Evolutionary conservation across 176 grass and related monocot species (phyloP).

Genomic region (Dactylis glomerata): DNA sequence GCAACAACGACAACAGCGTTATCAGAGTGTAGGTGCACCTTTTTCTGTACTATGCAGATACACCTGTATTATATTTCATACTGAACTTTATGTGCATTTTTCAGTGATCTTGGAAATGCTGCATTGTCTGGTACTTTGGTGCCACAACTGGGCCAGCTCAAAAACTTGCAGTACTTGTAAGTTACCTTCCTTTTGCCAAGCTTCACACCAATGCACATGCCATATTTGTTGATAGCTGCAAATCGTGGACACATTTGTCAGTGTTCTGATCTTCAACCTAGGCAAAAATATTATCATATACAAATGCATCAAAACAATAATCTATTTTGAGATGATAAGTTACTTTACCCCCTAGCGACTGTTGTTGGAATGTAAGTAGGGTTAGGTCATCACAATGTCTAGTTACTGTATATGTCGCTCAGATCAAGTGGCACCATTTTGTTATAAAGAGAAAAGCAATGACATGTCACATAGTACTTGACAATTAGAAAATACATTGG

Average conservation of each 20-base stretch:
- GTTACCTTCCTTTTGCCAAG: slow-evolving; percentile 30
- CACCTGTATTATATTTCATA: neutral
- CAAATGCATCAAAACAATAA: neutral
- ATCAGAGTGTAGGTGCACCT: slow-evolving; percentile 89
- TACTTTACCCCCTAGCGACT: neutral
- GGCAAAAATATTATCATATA: slow-evolving; percentile 10
- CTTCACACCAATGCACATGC: neutral
- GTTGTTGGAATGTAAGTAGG: neutral
- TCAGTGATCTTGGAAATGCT: slow-evolving; percentile 97
- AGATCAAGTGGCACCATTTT: neutral
- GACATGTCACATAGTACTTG: neutral
- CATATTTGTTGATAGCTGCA: neutral
- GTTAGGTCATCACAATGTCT: neutral
- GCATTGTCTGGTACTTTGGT: slow-evolving; percentile 85
- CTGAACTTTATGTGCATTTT: slow-evolving; percentile 23
- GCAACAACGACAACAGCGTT: slow-evolving; percentile 98
- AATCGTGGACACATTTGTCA: slow-evolving; percentile 10
- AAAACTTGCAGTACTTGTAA: slow-evolving; percentile 97
- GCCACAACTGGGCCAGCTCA: slow-evolving; percentile 83
- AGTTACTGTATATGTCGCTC: neutral
- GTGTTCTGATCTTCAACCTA: neutral
- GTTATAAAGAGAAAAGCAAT: neutral
- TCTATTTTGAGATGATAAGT: neutral
- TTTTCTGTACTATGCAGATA: slow-evolving; percentile 6
- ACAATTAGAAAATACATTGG: neutral